Evolutionary conservation across 768 basidiomycete genomes (phyloP).

Genomic region (Astraeus odoratus): DNA sequence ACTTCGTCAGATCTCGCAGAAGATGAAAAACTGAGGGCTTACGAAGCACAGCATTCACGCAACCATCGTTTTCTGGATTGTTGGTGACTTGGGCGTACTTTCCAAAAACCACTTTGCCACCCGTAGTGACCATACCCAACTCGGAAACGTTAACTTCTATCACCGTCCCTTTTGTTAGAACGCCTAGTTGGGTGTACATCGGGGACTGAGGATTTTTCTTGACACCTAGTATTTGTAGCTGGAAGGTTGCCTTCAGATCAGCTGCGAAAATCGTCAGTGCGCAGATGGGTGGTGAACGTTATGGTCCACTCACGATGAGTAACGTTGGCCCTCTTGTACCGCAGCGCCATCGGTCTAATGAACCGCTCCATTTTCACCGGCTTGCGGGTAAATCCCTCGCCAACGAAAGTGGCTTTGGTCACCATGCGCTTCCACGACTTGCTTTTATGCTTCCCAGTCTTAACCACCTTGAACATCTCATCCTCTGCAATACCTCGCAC

Average conservation of each 20-base stretch:
- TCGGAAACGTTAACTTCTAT: constrained; percentile 99
- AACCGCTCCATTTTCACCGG: constrained; percentile 99
- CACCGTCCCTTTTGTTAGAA: constrained; percentile 96
- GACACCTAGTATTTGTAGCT: constrained; percentile 93
- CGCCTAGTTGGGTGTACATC: constrained; percentile 94
- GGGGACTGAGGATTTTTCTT: constrained; percentile 99
- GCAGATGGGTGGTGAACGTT: not conserved
- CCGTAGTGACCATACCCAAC: constrained; percentile 93
- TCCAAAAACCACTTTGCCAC: constrained; percentile 90
- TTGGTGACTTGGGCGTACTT: constrained; percentile 94
- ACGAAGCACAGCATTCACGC: constrained; percentile 92
- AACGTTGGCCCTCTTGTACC: constrained; percentile 97
- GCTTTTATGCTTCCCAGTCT: constrained; percentile 92
- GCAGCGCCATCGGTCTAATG: constrained; percentile 93
- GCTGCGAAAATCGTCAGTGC: constrained; percentile 43
- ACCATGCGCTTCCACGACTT: constrained; percentile 99
- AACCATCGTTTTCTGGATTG: constrained; percentile 95
- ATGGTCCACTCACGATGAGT: constrained; percentile 76
- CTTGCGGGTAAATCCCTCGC: constrained; percentile 95
- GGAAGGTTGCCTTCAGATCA: constrained; percentile 97
- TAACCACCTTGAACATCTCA: constrained; percentile 99
- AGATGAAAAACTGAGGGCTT: constrained; percentile 26
- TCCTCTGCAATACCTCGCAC: constrained; percentile 98
- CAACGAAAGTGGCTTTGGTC: constrained; percentile 98
- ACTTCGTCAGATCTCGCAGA: constrained; percentile 1